Base-by-base conservation (phyloP, 2,329 filamentous ascomycete genomes). In the Didymella exigua region DNA sequence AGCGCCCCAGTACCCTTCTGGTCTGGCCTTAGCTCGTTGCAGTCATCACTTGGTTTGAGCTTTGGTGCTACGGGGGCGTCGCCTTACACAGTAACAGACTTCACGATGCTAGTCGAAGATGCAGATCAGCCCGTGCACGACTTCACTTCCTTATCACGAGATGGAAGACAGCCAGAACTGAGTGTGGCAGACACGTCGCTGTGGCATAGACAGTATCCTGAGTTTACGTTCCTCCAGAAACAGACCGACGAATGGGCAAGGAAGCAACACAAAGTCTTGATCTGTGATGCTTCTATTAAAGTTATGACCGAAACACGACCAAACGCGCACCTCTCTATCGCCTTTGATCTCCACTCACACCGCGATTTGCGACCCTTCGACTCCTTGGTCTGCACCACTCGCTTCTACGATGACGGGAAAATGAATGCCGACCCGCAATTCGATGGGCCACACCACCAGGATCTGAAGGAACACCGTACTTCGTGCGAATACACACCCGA, bases 31-130 rank as follows among this genome's bases (percentile, higher is more conserved):
- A 59, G 62, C 14, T 48, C 59, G 18, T 44, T 66, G 16, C 54
- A 62, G 11, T 61, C 67, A 14, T 59, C 62, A 19, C 49, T 62
- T 6, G 46, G 51, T 26, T 42, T 56, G 27, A 33, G 58, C 13
- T 54, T 60, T 13, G 52, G 27, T 16, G 54, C 57, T 3, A 36
- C 63, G 2, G 46, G 52, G 2, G 46, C 62, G 9, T 56, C 62
- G 19, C 59, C 66, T 2, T 72, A 65, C 42, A 50, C 61, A 7
- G 60, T 73, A 3, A 58, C 60, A 2, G 65, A 74, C 8, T 78
- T 80, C 34, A 68, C 71, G 48, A 78, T 80, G 73, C 71, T 75
- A 29, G 74, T 78, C 19, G 73, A 75, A 49, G 72, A 70, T 18
- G 71, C 70, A 6, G 60, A 67, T 24, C 59, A 66, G 11, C 66